Percentiles rank a stretch among this genome's conserved stretches.
phyloP scores from a whole-genome alignment of 352 stramenopile species.

The Globisporangium uncinulatum region DNA sequence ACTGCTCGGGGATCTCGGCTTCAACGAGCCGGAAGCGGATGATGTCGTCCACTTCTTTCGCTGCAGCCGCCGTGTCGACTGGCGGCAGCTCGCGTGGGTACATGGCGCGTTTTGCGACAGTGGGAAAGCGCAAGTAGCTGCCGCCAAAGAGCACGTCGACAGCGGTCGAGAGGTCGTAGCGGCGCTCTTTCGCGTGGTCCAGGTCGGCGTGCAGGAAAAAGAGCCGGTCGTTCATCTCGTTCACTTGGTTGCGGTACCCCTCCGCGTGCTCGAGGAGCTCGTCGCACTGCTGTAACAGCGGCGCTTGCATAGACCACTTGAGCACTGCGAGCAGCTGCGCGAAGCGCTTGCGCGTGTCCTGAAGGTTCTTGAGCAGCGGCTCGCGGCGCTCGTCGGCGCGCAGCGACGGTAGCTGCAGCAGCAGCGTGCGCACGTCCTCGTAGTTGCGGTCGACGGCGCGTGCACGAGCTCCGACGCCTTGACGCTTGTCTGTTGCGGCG shows the following conservation, averaged over 20 bases:
- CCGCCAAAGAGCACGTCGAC: slow-evolving; percentile 77
- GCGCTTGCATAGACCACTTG: slow-evolving; percentile 84
- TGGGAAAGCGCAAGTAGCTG: slow-evolving; percentile 69
- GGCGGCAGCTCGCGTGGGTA: slow-evolving; percentile 57
- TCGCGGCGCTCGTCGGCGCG: slow-evolving; percentile 71
- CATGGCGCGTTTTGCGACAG: slow-evolving; percentile 69
- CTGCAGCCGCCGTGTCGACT: slow-evolving; percentile 51
- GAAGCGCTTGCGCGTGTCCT: slow-evolving; percentile 61
- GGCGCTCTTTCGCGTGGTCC: slow-evolving; percentile 71
- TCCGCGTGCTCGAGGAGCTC: slow-evolving; percentile 51
- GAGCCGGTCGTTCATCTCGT: slow-evolving; percentile 79
- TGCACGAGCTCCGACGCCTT: slow-evolving; percentile 76
- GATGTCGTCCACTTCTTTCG: slow-evolving; percentile 65
- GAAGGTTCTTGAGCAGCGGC: slow-evolving; percentile 55
- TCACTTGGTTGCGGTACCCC: slow-evolving; percentile 64
- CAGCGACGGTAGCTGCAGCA: slow-evolving; percentile 63
- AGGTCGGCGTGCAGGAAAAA: slow-evolving; percentile 85
- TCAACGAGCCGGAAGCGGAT: slow-evolving; percentile 82
- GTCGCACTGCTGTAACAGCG: slow-evolving; percentile 70
- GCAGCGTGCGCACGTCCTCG: slow-evolving; percentile 68
- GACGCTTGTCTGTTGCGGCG: slow-evolving; percentile 46
- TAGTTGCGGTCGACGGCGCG: slow-evolving; percentile 81
- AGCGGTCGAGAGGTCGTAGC: slow-evolving; percentile 76
- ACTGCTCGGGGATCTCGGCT: slow-evolving; percentile 69
- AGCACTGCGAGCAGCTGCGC: slow-evolving; percentile 71